These are phyloP conservation scores for Cytospora schulzeri DNA, from an alignment of 2,329 filamentous ascomycete genomes.

Conservation along the genomic window DNA sequence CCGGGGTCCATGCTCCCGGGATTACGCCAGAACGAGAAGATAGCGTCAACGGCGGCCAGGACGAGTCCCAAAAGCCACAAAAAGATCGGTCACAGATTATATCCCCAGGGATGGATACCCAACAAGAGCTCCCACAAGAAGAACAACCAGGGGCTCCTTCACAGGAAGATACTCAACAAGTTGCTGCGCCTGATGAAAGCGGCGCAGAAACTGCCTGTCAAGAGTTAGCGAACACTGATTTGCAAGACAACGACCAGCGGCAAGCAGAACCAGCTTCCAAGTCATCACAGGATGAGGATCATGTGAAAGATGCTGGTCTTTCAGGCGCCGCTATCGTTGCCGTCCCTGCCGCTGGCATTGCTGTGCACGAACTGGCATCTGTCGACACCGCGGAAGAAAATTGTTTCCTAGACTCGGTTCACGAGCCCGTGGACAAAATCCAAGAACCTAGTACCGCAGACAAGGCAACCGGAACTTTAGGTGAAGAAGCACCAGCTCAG, in stretches of 20 bases:
- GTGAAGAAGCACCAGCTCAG: slow-evolving; percentile 2
- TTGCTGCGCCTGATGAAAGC: too few relatives aligned
- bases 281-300: not conserved
- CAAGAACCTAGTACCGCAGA: slow-evolving; percentile 8
- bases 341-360: slow-evolving; percentile 7
- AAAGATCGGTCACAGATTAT: not conserved
- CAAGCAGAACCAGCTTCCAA: not conserved
- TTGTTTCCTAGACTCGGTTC: not conserved
- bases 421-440: not conserved
- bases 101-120: not conserved
- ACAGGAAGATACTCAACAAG: too few relatives aligned
- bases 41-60: not conserved
- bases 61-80: not conserved
- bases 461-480: slow-evolving; percentile 4
- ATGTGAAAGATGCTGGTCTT: not conserved
- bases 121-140: not conserved
- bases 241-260: not conserved
- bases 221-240: not conserved
- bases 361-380: slow-evolving; percentile 4
- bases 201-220: not conserved
- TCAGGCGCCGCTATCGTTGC: slow-evolving; percentile 1
- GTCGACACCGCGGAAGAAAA: not conserved
- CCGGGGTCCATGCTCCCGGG: not conserved
- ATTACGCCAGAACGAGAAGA: not conserved
- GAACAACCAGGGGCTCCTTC: not conserved